These are phyloP conservation scores for Globisporangium middletonii DNA, from an alignment of 352 stramenopile species.

Conservation along the genomic window DNA sequence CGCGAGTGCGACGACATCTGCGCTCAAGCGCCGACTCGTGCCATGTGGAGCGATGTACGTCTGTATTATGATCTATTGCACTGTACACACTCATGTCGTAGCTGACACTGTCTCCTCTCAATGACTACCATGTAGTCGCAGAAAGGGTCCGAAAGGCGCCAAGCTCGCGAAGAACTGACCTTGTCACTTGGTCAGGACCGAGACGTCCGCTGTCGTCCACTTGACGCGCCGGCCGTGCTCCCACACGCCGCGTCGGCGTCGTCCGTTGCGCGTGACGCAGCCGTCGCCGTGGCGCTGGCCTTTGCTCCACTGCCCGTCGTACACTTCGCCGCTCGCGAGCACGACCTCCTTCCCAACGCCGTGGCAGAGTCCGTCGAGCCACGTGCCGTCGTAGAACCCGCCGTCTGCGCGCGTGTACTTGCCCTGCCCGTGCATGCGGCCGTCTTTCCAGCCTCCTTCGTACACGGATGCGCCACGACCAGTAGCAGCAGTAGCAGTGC, in stretches of 20 bases:
- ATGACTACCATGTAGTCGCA: conserved; percentile 17
- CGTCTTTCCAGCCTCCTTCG: conserved; percentile 53
- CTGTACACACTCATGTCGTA: not conserved
- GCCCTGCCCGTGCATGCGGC: conserved; percentile 61
- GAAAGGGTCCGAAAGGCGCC: conserved; percentile 41
- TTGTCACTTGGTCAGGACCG: conserved; percentile 23
- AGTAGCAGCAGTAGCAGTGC: not conserved
- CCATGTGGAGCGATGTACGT: conserved; percentile 48
- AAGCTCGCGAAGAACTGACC: conserved; percentile 47
- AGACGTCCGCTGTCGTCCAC: conserved; percentile 57
- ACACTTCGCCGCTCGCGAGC: conserved; percentile 36
- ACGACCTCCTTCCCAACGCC: conserved; percentile 48
- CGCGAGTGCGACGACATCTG: not conserved
- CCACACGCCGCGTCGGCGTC: conserved; percentile 45
- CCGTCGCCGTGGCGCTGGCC: conserved; percentile 58
- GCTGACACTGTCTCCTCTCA: conserved; percentile 1
- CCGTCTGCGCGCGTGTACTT: conserved; percentile 54
- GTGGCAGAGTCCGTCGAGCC: conserved; percentile 51
- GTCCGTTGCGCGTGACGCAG: conserved; percentile 32
- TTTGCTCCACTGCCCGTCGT: conserved; percentile 52
- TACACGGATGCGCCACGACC: conserved; percentile 24
- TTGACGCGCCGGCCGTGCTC: conserved; percentile 50
- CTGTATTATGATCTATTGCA: not conserved
- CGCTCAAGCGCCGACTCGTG: conserved; percentile 39
- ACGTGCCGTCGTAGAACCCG: conserved; percentile 62